Evolutionary conservation across 2,329 filamentous ascomycete species (phyloP).

Genomic region (Pezicula rhizophila): DNA sequence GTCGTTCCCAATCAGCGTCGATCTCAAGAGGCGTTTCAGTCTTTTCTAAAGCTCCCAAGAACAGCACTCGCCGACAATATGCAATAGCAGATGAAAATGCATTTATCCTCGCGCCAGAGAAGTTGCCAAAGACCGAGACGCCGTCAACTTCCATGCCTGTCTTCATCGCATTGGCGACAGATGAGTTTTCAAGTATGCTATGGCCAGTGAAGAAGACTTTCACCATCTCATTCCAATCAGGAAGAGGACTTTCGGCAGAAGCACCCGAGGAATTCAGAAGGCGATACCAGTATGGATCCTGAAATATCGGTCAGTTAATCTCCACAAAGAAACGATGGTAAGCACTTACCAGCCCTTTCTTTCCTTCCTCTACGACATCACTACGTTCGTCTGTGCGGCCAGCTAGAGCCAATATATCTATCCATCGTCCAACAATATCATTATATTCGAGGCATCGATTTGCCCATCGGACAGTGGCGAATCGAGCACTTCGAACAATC

Average conservation of each 20-base stretch:
- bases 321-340: conserved; percentile 30
- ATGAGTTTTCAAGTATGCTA: conserved; percentile 26
- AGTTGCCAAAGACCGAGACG: conserved; percentile 31
- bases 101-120: conserved; percentile 35
- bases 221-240: conserved; percentile 46
- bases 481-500: conserved; percentile 69
- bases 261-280: conserved; percentile 50
- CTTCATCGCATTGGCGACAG: conserved; percentile 24
- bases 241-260: conserved; percentile 34
- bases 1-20: conserved; percentile 79
- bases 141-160: conserved; percentile 35
- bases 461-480: conserved; percentile 80
- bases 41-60: conserved; percentile 43
- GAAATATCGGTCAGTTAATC: conserved; percentile 2
- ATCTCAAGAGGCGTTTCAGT: conserved; percentile 34
- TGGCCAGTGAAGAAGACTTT: conserved; percentile 40
- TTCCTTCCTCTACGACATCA: conserved; percentile 85
- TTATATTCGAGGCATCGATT: conserved; percentile 80
- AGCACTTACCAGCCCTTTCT: conserved; percentile 74
- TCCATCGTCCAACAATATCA: conserved; percentile 77
- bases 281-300: conserved; percentile 60
- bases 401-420: conserved; percentile 75
- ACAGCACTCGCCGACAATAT: conserved; percentile 59
- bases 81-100: conserved; percentile 64
- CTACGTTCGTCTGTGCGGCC: conserved; percentile 62